Evolutionary conservation across 345 rosid genomes (phyloP), one percentile per base, ranked within the genome.

Genomic region (Dimocarpus longan): DNA sequence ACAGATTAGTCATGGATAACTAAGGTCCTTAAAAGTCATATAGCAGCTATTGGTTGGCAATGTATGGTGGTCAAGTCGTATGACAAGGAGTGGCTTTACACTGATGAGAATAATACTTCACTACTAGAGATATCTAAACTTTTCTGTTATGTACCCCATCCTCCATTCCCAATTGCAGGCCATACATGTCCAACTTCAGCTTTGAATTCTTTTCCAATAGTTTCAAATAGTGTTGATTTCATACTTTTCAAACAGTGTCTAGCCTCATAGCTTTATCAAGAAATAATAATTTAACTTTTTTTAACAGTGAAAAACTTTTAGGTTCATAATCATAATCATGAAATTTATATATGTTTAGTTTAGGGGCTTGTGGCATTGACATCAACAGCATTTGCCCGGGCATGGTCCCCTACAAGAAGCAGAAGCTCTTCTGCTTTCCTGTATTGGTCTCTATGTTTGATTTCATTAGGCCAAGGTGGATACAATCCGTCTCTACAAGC

Each of bases 401-500:
- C 91, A 77, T 78, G 82, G 84, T 74, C 90, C 73, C 82, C 90
- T 4, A 44, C 88, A 26, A 82, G 78, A 82, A 85, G 75, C 59
- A 74, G 78, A 22, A 80, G 84, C 68, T 88, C 92, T 40, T 77
- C 88, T 62, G 76, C 86, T 3, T 90, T 89, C 87, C 91, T 96
- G 63, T 90, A 89, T 79, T 86, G 84, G 82, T 93, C 98, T 21
- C 95, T 94, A 13, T 86, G 87, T 79, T 78, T 94, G 78, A 90
- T 93, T 67, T 92, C 99, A 24, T 62, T 94, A 1, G 99, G 99
- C 79, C 89, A 87, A 39, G 99, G 95, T 37, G 98, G 91, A 67
- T 89, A 88, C 54, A 96, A 88, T 80, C 98, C 98, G 40, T 94
- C 99, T 48, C 77, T 96, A 43, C 99, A 96, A 83, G 98, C 98